Conservation (phyloP, 345 rosid genomes). For the Heritiera fomes region DNA sequence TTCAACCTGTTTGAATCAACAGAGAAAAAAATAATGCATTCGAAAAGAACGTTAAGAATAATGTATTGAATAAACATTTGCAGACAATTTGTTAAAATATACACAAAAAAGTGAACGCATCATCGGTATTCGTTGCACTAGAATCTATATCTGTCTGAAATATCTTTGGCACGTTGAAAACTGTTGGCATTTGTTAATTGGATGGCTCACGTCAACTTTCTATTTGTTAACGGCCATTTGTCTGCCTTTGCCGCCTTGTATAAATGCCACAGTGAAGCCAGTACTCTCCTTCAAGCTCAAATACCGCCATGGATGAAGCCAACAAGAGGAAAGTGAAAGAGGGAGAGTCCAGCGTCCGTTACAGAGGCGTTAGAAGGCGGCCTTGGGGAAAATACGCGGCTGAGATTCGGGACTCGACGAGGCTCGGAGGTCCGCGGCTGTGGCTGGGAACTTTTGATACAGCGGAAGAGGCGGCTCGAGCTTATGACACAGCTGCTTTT, state of each 20-base stretch:
- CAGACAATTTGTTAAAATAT: not conserved
- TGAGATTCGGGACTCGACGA: slow-evolving; percentile 77
- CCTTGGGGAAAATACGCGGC: slow-evolving; percentile 92
- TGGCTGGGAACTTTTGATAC: slow-evolving; percentile 89
- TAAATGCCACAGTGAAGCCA: not conserved
- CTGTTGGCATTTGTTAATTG: not conserved
- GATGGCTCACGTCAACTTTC: not conserved
- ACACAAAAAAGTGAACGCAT: not conserved
- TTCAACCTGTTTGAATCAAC: not conserved
- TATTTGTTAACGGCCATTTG: not conserved
- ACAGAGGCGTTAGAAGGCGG: slow-evolving; percentile 63
- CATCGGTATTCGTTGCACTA: not conserved
- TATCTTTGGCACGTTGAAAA: not conserved
- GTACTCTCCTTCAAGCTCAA: slow-evolving; percentile 2
- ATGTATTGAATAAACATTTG: not conserved
- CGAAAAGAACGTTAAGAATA: not conserved
- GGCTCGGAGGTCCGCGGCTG: slow-evolving; percentile 67
- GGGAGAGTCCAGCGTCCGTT: slow-evolving; percentile 34
- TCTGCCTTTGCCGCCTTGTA: slow-evolving; percentile 4
- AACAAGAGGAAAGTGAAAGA: slow-evolving; percentile 30
- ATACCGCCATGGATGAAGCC: slow-evolving; percentile 22
- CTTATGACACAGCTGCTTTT: slow-evolving; percentile 78
- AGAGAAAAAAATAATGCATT: not conserved
- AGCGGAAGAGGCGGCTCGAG: slow-evolving; percentile 78
- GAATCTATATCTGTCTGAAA: not conserved